phyloP scores from a whole-genome alignment of 2,329 filamentous ascomycete species.

The Juglanconis juglandina region DNA sequence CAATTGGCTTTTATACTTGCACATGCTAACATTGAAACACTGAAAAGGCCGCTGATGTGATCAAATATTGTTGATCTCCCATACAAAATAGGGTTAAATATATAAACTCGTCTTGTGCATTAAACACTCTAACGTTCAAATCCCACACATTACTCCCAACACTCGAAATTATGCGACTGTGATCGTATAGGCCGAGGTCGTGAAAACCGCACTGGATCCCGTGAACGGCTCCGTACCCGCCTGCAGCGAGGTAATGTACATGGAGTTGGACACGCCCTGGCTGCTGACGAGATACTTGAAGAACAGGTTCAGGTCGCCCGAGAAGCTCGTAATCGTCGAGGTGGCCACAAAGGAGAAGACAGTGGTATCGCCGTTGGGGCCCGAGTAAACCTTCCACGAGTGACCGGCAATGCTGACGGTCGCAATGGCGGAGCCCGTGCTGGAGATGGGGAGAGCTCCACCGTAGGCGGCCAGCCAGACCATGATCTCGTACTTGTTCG shows the following conservation, averaged over 20 bases:
- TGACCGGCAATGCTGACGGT: constrained; percentile 51
- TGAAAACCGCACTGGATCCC: constrained; percentile 35
- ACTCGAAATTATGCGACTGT: constrained; percentile 1
- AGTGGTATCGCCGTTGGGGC: constrained; percentile 54
- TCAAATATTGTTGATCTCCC: too few relatives aligned
- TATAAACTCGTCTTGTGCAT: too few relatives aligned
- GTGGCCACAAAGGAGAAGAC: constrained; percentile 54
- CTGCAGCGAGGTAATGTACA: constrained; percentile 52
- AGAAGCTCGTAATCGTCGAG: constrained; percentile 48
- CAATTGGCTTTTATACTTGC: too few relatives aligned
- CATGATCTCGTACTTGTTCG: constrained; percentile 60
- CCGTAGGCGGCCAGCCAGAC: constrained; percentile 59
- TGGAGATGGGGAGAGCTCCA: constrained; percentile 56
- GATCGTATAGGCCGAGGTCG: constrained; percentile 19
- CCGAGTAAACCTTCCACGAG: constrained; percentile 56
- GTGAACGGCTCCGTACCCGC: constrained; percentile 57
- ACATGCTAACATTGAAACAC: too few relatives aligned
- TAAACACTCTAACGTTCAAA: neutral
- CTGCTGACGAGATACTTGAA: constrained; percentile 50
- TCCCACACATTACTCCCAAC: neutral
- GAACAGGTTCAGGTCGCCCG: constrained; percentile 56
- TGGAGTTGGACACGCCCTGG: constrained; percentile 43
- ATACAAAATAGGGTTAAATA: too few relatives aligned
- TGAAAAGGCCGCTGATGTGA: too few relatives aligned
- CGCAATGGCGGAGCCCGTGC: constrained; percentile 48